Evolutionary conservation across 2,329 filamentous ascomycete species (phyloP).

Genomic region (Xylaria sp.): DNA sequence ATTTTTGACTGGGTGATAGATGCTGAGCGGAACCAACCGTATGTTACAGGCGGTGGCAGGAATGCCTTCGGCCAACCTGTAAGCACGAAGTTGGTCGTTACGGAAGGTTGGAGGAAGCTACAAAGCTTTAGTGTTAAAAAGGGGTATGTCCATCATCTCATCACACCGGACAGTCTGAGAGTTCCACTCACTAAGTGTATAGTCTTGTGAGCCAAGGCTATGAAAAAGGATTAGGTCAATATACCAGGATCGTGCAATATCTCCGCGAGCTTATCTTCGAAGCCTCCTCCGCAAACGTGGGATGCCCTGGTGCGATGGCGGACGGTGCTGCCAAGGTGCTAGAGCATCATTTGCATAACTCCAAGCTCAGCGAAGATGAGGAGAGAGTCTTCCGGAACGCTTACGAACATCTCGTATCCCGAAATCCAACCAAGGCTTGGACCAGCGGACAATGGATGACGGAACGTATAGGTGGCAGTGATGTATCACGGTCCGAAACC

Average conservation of each 20-base stretch:
- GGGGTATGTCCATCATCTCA: slow-evolving; percentile 52
- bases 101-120: slow-evolving; percentile 73
- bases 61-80: slow-evolving; percentile 69
- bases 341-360: slow-evolving; percentile 44
- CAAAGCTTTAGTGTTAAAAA: slow-evolving; percentile 68
- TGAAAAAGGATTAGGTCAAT: slow-evolving; percentile 61
- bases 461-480: slow-evolving; percentile 66
- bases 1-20: slow-evolving; percentile 70
- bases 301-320: slow-evolving; percentile 66
- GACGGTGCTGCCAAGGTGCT: slow-evolving; percentile 59
- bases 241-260: slow-evolving; percentile 70
- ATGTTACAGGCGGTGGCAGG: slow-evolving; percentile 65
- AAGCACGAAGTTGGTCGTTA: slow-evolving; percentile 69
- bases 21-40: slow-evolving; percentile 72
- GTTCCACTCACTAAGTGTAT: slow-evolving; percentile 3
- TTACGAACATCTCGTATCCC: slow-evolving; percentile 57
- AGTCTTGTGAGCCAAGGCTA: slow-evolving; percentile 69
- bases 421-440: slow-evolving; percentile 60
- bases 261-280: slow-evolving; percentile 49
- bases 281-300: slow-evolving; percentile 51
- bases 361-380: slow-evolving; percentile 35
- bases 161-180: neutral
- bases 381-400: slow-evolving; percentile 53
- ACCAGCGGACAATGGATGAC: slow-evolving; percentile 74
- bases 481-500: slow-evolving; percentile 68